phyloP scores from a whole-genome alignment of 768 basidiomycete genomes.

The Panaeolus papilionaceus region DNA sequence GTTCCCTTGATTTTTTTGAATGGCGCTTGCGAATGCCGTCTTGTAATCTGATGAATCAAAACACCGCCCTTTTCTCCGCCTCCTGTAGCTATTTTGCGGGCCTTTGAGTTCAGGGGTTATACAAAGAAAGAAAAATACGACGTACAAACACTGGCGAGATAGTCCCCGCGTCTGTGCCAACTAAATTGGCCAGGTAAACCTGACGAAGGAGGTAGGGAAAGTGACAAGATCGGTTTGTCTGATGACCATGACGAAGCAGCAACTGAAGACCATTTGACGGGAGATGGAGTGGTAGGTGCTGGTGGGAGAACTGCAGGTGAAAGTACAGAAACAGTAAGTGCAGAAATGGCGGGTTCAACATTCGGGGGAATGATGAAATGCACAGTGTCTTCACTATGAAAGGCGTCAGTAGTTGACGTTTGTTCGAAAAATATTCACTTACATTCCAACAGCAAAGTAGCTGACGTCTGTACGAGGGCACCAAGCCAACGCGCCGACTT shows the following conservation, averaged over 20 bases:
- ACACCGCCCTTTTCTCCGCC: conserved; percentile 80
- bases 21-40: conserved; percentile 95
- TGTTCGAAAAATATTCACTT: conserved; percentile 39
- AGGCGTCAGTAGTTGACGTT: conserved; percentile 23
- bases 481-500: conserved; percentile 90
- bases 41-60: conserved; percentile 95
- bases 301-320: conserved; percentile 71
- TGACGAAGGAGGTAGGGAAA: conserved; percentile 68
- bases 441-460: conserved; percentile 84
- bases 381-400: conserved; percentile 77
- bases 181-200: conserved; percentile 80
- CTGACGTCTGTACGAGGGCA: conserved; percentile 85
- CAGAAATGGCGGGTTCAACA: conserved; percentile 61
- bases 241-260: conserved; percentile 51
- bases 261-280: conserved; percentile 72
- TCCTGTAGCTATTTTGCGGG: conserved; percentile 52
- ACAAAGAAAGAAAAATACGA: conserved; percentile 28
- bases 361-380: conserved; percentile 85
- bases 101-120: conserved; percentile 18
- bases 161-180: conserved; percentile 96
- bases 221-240: conserved; percentile 63
- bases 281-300: conserved; percentile 58
- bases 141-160: conserved; percentile 94
- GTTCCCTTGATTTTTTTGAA: conserved; percentile 95
- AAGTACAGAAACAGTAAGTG: conserved; percentile 65